These are phyloP conservation scores for Aspergillus fructus DNA, from an alignment of 2,329 filamentous ascomycete species.

Conservation along the genomic window DNA sequence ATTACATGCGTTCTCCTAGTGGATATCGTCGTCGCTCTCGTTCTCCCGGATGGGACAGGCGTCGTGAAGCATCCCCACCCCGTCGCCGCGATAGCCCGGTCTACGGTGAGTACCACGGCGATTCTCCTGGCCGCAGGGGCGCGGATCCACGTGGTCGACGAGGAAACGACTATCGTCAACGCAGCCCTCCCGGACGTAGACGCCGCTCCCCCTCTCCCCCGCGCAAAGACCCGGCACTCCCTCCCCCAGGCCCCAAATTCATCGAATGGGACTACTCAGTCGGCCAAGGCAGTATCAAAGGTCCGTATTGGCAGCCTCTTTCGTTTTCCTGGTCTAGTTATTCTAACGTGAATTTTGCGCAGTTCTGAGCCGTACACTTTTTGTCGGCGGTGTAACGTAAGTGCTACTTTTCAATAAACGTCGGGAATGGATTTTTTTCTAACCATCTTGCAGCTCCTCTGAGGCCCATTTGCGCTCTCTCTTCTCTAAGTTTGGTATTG, in stretches of 20 bases:
- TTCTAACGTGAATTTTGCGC: slow-evolving; percentile 22
- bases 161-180: slow-evolving; percentile 74
- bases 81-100: slow-evolving; percentile 67
- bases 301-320: slow-evolving; percentile 31
- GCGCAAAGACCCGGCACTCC: slow-evolving; percentile 42
- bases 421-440: slow-evolving; percentile 7
- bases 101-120: slow-evolving; percentile 71
- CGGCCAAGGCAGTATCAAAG: slow-evolving; percentile 75
- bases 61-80: slow-evolving; percentile 62
- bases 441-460: slow-evolving; percentile 57
- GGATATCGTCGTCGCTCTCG: slow-evolving; percentile 69
- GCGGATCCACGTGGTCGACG: slow-evolving; percentile 56
- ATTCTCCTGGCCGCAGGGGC: slow-evolving; percentile 62
- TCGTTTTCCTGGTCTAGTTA: not conserved
- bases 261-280: slow-evolving; percentile 76
- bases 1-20: slow-evolving; percentile 63
- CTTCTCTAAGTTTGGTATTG: slow-evolving; percentile 78
- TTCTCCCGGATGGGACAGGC: slow-evolving; percentile 74
- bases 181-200: slow-evolving; percentile 72
- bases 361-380: slow-evolving; percentile 91
- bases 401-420: slow-evolving; percentile 35
- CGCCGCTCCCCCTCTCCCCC: slow-evolving; percentile 61
- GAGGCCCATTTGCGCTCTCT: slow-evolving; percentile 79
- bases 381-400: slow-evolving; percentile 92
- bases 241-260: slow-evolving; percentile 64